Conservation (phyloP, 2,329 filamentous ascomycete species). For the Aspergillus felis region DNA sequence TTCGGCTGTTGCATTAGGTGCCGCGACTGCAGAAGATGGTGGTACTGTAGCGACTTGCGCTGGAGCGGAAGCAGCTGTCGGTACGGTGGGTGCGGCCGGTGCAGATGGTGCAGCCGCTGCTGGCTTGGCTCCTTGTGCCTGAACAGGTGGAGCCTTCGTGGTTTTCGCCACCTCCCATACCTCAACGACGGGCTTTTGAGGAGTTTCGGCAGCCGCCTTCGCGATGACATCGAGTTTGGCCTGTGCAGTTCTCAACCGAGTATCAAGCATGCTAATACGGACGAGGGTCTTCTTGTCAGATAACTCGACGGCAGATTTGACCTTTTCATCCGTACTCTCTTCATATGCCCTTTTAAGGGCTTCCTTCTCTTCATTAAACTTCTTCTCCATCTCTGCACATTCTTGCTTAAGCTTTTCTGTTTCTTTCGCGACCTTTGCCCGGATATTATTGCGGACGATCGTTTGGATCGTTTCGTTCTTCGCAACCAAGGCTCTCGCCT, state of each 20-base stretch:
- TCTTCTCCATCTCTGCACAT: constrained; percentile 33
- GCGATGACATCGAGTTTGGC: constrained; percentile 77
- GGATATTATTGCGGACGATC: constrained; percentile 58
- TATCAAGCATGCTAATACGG: constrained; percentile 75
- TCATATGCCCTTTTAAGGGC: constrained; percentile 47
- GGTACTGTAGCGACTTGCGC: constrained; percentile 9
- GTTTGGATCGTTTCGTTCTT: constrained; percentile 48
- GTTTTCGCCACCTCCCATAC: constrained; percentile 80
- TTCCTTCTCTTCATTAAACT: constrained; percentile 39
- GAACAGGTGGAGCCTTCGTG: constrained; percentile 50
- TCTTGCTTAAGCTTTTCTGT: constrained; percentile 40
- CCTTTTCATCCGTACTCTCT: constrained; percentile 54
- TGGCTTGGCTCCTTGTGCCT: constrained; percentile 30
- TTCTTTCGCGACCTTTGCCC: constrained; percentile 41
- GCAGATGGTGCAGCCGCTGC: constrained; percentile 17
- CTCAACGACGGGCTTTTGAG: constrained; percentile 75
- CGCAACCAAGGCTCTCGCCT: constrained; percentile 48
- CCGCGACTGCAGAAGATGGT: constrained; percentile 2
- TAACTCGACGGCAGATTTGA: constrained; percentile 62
- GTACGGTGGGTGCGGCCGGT: constrained; percentile 19
- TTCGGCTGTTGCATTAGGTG: not conserved
- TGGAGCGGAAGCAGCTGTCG: constrained; percentile 13
- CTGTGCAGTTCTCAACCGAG: constrained; percentile 58
- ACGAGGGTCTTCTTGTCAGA: constrained; percentile 70
- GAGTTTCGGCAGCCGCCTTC: constrained; percentile 79